Evolutionary conservation across 345 rosid species (phyloP).

Genomic region (Heritiera littoralis): DNA sequence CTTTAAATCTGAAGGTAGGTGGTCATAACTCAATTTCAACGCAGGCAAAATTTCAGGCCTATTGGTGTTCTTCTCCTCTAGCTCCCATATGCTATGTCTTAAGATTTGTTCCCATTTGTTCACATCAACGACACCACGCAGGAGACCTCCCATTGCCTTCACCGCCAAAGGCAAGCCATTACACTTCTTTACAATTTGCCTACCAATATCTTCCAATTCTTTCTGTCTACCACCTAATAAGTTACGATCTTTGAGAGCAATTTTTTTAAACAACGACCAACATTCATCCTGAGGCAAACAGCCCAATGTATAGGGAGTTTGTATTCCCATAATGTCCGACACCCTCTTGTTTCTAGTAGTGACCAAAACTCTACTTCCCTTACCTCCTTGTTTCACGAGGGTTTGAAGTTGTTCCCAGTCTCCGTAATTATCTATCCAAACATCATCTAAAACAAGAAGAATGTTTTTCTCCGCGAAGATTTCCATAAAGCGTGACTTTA

Average conservation of each 20-base stretch:
- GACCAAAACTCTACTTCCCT: constrained; percentile 15
- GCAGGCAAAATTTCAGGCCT: constrained; percentile 18
- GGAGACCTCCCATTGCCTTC: constrained; percentile 23
- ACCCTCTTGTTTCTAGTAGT: constrained; percentile 16
- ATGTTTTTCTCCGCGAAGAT: too few relatives aligned
- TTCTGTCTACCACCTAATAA: background rate
- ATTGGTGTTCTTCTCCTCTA: background rate
- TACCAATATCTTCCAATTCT: constrained; percentile 19
- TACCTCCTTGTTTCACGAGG: background rate
- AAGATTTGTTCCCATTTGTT: constrained; percentile 1
- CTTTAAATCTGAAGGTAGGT: constrained; percentile 22
- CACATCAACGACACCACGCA: background rate
- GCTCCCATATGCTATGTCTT: constrained; percentile 1
- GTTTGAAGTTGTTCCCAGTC: constrained; percentile 6
- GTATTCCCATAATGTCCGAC: background rate
- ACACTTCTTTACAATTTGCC: constrained; percentile 25
- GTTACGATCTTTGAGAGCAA: background rate
- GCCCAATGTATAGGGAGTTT: background rate
- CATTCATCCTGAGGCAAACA: background rate
- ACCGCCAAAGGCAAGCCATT: constrained; percentile 32
- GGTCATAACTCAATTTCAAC: constrained; percentile 24
- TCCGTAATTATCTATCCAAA: background rate
- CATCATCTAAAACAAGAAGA: constrained; percentile 32
- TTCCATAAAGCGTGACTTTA: too few relatives aligned
- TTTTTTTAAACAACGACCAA: constrained; percentile 13